Evolutionary conservation across 176 grass and related monocot species (phyloP), one percentile per base, ranked within the genome.

Genomic region (Musa beccarii): DNA sequence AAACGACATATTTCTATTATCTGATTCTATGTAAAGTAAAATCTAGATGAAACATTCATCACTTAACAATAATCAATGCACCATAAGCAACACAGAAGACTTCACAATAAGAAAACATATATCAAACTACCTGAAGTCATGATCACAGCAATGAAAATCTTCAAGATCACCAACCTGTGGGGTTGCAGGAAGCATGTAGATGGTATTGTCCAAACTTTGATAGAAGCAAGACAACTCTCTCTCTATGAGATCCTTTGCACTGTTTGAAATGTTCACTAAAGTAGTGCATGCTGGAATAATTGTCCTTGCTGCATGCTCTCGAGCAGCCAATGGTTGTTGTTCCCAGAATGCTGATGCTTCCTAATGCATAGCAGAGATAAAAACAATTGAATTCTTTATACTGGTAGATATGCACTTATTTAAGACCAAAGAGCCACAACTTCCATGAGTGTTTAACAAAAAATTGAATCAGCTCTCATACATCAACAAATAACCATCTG

Each of bases 321-420:
- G 89, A 65, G 95, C 90, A 63, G 88, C 85, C 79, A 94, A 84
- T 78, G 88, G 95, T 73, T 94, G 90, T 50, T 98, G 95, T 71
- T 94, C 95, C 95, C 95, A 98, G 90, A 91, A 94, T 82, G 95
- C 63, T 19, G 88, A 93, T 80, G 95, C 90, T 57, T 98, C 95
- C 95, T 98, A 78, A 74, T 80, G 70, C 22, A 14, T 21, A 51
- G 34, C 10, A 64, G 10, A 80, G 51, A 51, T 10, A 65, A 56
- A 74, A 29, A 43, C 34, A 43, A 74, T 59, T 20, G 14, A 73
- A 43, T 17, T 66, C 2, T 1, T 24, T 53, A 10, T 8, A 66
- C 49, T 3, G 28, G 49, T 61, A 24, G 1, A 17, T 19, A n/a
- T 61, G 16, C 8, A 24, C 3, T 66, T 66, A 66, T 28, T 22